phyloP scores from a whole-genome alignment of 73 alveolate genomes.

The Effrenium voratum region DNA sequence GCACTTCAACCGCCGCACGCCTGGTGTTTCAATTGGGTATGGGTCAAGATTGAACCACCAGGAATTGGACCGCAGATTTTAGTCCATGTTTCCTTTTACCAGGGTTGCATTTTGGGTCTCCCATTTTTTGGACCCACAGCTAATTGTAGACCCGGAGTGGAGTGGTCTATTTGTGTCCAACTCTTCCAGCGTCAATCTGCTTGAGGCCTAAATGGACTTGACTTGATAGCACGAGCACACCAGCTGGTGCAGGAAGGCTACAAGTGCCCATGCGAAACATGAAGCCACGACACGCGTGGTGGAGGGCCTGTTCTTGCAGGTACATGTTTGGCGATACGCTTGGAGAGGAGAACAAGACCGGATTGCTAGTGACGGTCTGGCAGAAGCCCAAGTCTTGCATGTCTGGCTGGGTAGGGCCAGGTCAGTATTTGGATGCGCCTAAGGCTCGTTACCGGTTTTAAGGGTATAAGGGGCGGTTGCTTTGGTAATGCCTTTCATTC shows the following conservation, averaged over 20 bases:
- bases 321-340: constrained; percentile 67
- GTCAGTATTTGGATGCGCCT: not conserved
- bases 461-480: not conserved
- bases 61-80: no score
- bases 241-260: constrained; percentile 99
- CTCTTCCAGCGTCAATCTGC: no score
- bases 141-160: no score
- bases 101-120: no score
- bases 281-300: not conserved
- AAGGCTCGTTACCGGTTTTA: not conserved
- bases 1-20: constrained; percentile 52
- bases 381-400: not conserved
- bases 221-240: constrained; percentile 98
- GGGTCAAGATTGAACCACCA: no score
- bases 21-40: not conserved
- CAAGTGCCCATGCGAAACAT: constrained; percentile 88
- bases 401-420: not conserved
- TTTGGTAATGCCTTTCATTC: not conserved
- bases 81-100: no score
- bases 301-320: not conserved
- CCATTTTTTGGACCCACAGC: no score
- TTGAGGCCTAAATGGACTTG: constrained; percentile 96
- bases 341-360: constrained; percentile 51
- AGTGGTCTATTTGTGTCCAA: no score
- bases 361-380: constrained; percentile 89